Evolutionary conservation across 2,329 filamentous ascomycete species (phyloP).

Genomic region (Sporothrix protearum): DNA sequence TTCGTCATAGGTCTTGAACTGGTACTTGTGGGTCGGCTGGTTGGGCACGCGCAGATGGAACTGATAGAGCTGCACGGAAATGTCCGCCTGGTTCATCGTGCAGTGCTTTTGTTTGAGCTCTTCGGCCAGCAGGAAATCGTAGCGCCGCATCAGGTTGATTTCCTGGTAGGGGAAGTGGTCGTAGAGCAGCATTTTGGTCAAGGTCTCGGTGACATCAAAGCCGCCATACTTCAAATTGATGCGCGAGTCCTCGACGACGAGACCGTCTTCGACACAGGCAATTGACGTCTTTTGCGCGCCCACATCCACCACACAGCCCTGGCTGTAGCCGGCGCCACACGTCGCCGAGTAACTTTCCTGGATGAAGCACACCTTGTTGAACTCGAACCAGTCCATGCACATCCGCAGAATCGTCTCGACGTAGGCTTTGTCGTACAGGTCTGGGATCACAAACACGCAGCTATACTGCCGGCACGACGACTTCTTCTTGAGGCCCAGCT

Average conservation of each 20-base stretch:
- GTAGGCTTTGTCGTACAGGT: constrained; percentile 92
- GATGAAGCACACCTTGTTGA: constrained; percentile 85
- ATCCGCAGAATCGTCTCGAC: constrained; percentile 81
- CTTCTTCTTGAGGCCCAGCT: constrained; percentile 72
- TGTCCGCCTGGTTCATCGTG: constrained; percentile 83
- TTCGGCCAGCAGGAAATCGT: constrained; percentile 90
- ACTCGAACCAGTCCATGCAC: constrained; percentile 83
- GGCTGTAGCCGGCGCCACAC: constrained; percentile 91
- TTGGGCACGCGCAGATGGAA: constrained; percentile 88
- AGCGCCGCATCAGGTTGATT: constrained; percentile 83
- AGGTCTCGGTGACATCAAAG: constrained; percentile 86
- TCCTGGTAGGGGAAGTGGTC: constrained; percentile 94
- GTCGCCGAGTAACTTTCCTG: constrained; percentile 94
- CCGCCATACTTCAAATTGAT: constrained; percentile 95
- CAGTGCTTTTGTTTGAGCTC: constrained; percentile 93
- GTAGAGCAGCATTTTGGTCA: constrained; percentile 96
- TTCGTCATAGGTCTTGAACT: constrained; percentile 96
- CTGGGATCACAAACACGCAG: constrained; percentile 94
- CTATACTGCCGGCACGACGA: constrained; percentile 87
- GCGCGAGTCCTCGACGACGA: constrained; percentile 89
- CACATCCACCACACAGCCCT: constrained; percentile 91
- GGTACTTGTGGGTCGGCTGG: constrained; percentile 86
- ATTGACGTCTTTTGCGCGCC: constrained; percentile 97
- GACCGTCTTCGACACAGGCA: constrained; percentile 93
- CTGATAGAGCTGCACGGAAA: constrained; percentile 82